Evolutionary conservation across 768 basidiomycete genomes (phyloP), one percentile per base, ranked within the genome.

Genomic region (Pleurotus ostreatus): DNA sequence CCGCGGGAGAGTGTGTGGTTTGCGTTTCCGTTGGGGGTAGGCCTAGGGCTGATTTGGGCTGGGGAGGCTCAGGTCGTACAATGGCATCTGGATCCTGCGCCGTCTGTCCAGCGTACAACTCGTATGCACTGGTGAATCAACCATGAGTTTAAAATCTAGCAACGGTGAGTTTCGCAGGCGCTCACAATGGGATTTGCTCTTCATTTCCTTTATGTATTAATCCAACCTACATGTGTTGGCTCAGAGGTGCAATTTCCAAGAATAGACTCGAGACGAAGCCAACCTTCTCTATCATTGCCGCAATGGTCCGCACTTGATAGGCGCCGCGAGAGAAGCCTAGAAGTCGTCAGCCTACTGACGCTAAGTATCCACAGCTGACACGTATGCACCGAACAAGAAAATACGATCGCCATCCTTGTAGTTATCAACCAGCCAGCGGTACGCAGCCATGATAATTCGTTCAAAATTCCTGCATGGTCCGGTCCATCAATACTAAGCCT

Each of bases 301-400:
- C 73, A 40, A 78, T 48, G 1, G 66, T 71, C 23, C 77, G 70
- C 3, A 71, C 74, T 61, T 78, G 77, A 57, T 76, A 79, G 13
- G 75, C 78, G 4, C 77, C 77, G n/a, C 78, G 74, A 2, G 78
- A 78, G 59, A 74, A 78, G 3, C 77, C 77, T 78, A 47, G 41
- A 44, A n/a, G 20, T 44, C n/a, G 23, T n/a, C 37, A 48, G 43
- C 15, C 13, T 6, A 46, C 7, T 37, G 5, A 37, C 66, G n/a
- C 20, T 20, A 39, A 41, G 8, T 11, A 46, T 25, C 15, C 44
- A 40, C 5, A 4, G 25, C 15, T 20, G 45, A 38, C 20, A 22
- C 4, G 11, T 26, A 26, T 63, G 45, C 39, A 70, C 75, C 77
- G 25, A 77, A 75, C 13, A 77, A 46, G 55, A 62, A 76, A 12